A percentile compares a stretch with the other conserved stretches of the same genome.
Evolutionary conservation across 768 basidiomycete species (phyloP).

Genomic region (Tulasnella sp.): DNA sequence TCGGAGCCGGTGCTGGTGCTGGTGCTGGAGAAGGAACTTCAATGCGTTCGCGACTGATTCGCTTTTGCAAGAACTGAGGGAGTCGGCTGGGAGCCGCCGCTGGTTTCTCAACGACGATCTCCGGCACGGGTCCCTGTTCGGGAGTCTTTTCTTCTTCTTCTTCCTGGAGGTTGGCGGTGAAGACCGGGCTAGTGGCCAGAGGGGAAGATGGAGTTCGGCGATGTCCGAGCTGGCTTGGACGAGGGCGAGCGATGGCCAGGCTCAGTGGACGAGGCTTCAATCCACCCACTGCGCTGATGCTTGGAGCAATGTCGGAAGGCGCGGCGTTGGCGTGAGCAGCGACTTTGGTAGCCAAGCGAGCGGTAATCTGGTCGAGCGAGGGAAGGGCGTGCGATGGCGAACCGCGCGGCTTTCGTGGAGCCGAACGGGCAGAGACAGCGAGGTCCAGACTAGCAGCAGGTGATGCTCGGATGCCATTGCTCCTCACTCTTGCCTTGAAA

Average conservation of each 20-base stretch:
- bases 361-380: conserved; percentile 76
- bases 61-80: conserved; percentile 29
- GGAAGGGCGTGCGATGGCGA: conserved; percentile 48
- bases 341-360: conserved; percentile 49
- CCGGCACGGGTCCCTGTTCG: neutral
- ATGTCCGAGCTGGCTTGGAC: conserved; percentile 16
- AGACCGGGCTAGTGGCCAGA: conserved; percentile 16
- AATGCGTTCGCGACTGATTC: neutral
- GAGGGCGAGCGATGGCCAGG: neutral
- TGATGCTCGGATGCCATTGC: conserved; percentile 14
- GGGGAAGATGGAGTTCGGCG: conserved; percentile 26
- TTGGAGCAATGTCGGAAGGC: neutral
- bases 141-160: conserved; percentile 25
- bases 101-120: conserved; percentile 15
- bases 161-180: neutral
- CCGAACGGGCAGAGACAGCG: conserved; percentile 45
- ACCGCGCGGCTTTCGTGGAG: conserved; percentile 37
- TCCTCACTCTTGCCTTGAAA: conserved; percentile 44
- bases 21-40: neutral
- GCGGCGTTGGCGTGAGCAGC: neutral
- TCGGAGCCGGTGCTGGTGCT: no score
- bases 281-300: conserved; percentile 12
- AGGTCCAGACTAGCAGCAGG: conserved; percentile 15
- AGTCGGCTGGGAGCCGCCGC: conserved; percentile 10
- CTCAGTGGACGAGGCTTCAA: neutral